phyloP scores from a whole-genome alignment of 2,329 filamentous ascomycete species.

The Alternaria sp. region DNA sequence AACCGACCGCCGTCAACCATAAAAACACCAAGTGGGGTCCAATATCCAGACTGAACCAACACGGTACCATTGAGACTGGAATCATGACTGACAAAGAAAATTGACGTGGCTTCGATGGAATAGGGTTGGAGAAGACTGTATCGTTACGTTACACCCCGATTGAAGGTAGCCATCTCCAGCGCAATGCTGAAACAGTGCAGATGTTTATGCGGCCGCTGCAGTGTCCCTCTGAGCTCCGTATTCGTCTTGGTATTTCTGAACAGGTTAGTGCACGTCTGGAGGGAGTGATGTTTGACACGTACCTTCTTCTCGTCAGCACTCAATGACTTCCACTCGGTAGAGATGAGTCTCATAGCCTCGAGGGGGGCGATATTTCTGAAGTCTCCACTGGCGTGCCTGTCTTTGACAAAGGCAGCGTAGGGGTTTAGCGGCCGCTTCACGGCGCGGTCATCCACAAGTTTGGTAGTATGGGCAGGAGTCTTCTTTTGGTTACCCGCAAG shows the following conservation, averaged over 20 bases:
- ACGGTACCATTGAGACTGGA: slow-evolving; percentile 6
- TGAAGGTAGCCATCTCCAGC: slow-evolving; percentile 15
- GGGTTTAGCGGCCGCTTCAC: slow-evolving; percentile 56
- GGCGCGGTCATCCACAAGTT: slow-evolving; percentile 63
- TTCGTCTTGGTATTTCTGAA: slow-evolving; percentile 3
- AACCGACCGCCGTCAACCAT: background rate
- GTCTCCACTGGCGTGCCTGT: slow-evolving; percentile 60
- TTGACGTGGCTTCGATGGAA: slow-evolving; percentile 10
- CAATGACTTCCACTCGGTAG: slow-evolving; percentile 60
- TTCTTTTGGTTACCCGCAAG: slow-evolving; percentile 18
- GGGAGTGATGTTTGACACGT: slow-evolving; percentile 10
- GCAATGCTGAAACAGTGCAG: slow-evolving; percentile 13
- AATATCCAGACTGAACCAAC: slow-evolving; percentile 30
- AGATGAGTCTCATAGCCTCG: slow-evolving; percentile 56
- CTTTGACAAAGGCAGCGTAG: slow-evolving; percentile 57
- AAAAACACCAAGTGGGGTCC: slow-evolving; percentile 11
- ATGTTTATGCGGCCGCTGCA: background rate
- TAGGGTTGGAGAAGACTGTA: background rate
- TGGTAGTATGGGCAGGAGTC: slow-evolving; percentile 16
- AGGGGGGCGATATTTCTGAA: slow-evolving; percentile 56
- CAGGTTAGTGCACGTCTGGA: slow-evolving; percentile 25
- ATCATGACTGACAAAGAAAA: slow-evolving; percentile 15
- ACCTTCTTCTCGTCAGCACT: slow-evolving; percentile 60
- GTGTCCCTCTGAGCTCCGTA: background rate
- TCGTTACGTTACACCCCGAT: background rate